Conservation (phyloP, 768 basidiomycete species). For the Sporobolomyces roseus region DNA sequence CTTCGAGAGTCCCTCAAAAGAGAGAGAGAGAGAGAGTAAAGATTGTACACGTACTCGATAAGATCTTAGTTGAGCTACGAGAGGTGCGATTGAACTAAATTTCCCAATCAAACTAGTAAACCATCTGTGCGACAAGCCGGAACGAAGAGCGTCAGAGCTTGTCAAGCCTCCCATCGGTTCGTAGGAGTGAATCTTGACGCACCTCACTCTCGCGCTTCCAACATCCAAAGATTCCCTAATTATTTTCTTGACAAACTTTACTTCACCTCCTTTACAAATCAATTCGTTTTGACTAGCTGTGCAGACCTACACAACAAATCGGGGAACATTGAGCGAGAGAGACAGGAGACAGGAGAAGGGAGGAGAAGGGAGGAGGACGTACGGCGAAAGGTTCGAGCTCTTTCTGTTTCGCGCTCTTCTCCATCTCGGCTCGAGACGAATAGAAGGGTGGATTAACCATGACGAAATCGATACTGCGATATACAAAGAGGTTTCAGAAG, state of each 20-base stretch:
- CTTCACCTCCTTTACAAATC: constrained; percentile 84
- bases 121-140: constrained; percentile 58
- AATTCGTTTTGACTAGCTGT: constrained; percentile 84
- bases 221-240: constrained; percentile 64
- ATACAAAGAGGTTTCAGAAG: too few relatives aligned
- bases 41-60: constrained; percentile 50
- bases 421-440: constrained; percentile 65
- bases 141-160: too few relatives aligned
- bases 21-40: not conserved
- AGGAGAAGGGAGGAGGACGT: constrained; percentile 37
- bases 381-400: constrained; percentile 67
- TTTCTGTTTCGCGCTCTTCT: constrained; percentile 60
- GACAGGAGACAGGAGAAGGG: not conserved
- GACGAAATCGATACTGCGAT: constrained; percentile 61
- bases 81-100: constrained; percentile 62
- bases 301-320: constrained; percentile 58
- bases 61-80: constrained; percentile 59
- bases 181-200: not conserved
- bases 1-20: not conserved
- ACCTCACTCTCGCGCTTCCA: constrained; percentile 45
- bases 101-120: constrained; percentile 92
- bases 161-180: too few relatives aligned
- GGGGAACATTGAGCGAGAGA: too few relatives aligned
- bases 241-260: constrained; percentile 69
- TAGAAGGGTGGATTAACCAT: constrained; percentile 99